Evolutionary conservation across 2,329 filamentous ascomycete species (phyloP).

Genomic region (Fusarium caatingaense): DNA sequence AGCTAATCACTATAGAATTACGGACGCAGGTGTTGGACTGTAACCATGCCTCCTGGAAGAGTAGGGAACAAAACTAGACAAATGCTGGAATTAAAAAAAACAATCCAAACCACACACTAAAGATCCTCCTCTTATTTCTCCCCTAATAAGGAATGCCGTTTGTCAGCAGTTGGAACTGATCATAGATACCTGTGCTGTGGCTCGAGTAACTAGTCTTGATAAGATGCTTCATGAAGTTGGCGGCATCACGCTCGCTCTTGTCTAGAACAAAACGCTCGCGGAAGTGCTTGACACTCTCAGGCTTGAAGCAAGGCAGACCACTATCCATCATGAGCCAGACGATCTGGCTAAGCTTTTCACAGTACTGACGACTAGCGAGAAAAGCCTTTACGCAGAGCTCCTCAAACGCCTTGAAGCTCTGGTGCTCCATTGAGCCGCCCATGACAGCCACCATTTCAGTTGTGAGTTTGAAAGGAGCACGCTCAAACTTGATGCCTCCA

Average conservation of each 20-base stretch:
- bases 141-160: conserved; percentile 93
- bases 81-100: background rate
- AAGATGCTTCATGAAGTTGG: conserved; percentile 90
- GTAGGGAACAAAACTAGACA: conserved; percentile 5
- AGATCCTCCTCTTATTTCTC: conserved; percentile 6
- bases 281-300: conserved; percentile 93
- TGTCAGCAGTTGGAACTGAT: conserved; percentile 96
- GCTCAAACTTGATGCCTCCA: conserved; percentile 96
- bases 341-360: conserved; percentile 88
- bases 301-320: conserved; percentile 97
- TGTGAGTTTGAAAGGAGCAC: conserved; percentile 97
- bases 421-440: conserved; percentile 85
- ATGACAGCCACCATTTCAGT: conserved; percentile 99
- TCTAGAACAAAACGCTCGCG: conserved; percentile 92
- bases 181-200: conserved; percentile 93
- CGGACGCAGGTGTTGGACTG: background rate
- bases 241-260: conserved; percentile 90
- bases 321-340: conserved; percentile 96
- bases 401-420: conserved; percentile 95
- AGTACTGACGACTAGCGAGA: conserved; percentile 85
- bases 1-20: conserved; percentile 18
- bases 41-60: conserved; percentile 4
- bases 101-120: background rate
- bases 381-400: conserved; percentile 97
- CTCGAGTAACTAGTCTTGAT: conserved; percentile 91